Base-by-base conservation (phyloP, 805 yeast species). In the Phaffomyces antillensis region DNA sequence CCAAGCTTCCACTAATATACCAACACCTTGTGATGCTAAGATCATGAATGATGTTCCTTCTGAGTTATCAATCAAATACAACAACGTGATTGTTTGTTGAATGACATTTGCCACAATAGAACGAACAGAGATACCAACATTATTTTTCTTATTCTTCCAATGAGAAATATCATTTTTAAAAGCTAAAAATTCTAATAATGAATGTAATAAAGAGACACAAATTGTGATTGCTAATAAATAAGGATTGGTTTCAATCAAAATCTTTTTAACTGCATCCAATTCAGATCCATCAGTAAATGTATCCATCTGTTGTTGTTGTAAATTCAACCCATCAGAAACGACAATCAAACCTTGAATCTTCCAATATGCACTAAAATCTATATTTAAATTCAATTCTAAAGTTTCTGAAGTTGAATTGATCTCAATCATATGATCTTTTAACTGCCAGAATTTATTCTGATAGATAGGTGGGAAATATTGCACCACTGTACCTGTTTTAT, bases 1-100 rank as follows among this genome's bases (percentile, higher is more conserved):
- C 72, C 72, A 69, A 7, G 71, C 70, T 48, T 69, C 73, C 9
- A 69, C 61, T 12, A 64, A 37, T 31, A 69, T 65, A 20, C 70
- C 67, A 39, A 64, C 35, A 6, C 69, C 69, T 46, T 66, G 71
- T 1, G 65, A 55, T 5, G 59, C 47, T 40, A 66, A 50, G 37
- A 69, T 58, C 69, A 67, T 63, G 44, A 53, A 61, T 28, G 69
- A 64, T 12, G 72, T 66, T 13, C 63, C 62, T 18, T 68, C 71
- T 37, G 61, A 63, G 49, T 64, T 67, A 42, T 68, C 71, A 33
- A 68, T 26, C 37, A 68, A 50, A 42, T 67, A 68, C 10, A 66
- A 44, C 46, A 68, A 55, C n/a, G 68, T 65, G 35, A 68, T 63
- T 7, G 59, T 42, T 47, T 68, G 71, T 59, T 68, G 68, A 20